Base-by-base conservation (phyloP, 306 rosid genomes). In the Elaeagnus macrophylla region DNA sequence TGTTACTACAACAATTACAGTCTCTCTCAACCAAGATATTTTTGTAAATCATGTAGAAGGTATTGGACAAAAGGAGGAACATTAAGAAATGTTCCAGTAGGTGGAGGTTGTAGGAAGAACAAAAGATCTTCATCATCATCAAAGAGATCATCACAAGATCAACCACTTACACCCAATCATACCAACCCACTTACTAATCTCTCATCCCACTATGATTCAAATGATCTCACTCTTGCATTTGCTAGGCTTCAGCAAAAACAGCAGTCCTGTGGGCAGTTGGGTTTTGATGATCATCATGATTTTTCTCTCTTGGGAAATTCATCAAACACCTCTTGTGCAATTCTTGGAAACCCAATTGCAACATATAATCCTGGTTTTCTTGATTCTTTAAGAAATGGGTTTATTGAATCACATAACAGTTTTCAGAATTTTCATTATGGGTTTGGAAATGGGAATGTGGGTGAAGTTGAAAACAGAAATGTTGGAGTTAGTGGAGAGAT, bases 11-110 rank as follows among this genome's bases (percentile, higher is more conserved):
- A 93, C 83, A 93, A 93, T 59, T 93, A 93, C 65, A 93, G 99
- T 40, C 99, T 93, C 71, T 45, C 99, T 14, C 99, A 93, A 72
- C 99, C 96, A 7, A 72, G 96, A 72, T 93, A 93, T 77, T 93
- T 93, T 39, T 93, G 99, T 94, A 93, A 93, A 67, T 77, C 99
- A 1, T 93, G 96, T 47, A 65, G 99, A 35, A 71, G 99, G 82
- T 93, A 93, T 67, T 93, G 99, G 99, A 93, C 99, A 20, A 82
- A 87, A 72, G 99, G 99, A 0, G 99, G 99, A 5, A 93, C 96
- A 18, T 94, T 93, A 2, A 67, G 99, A 18, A 93, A 93, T 87
- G 87, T 93, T 42, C 99, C 99, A 0, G 96, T 93, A 0, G 96
- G 99, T 6, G 99, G 99, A 39, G 94, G 99, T 0, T 93, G 96